Evolutionary conservation across 2,329 filamentous ascomycete species (phyloP).

Genomic region (Stachybotrys chartarum): DNA sequence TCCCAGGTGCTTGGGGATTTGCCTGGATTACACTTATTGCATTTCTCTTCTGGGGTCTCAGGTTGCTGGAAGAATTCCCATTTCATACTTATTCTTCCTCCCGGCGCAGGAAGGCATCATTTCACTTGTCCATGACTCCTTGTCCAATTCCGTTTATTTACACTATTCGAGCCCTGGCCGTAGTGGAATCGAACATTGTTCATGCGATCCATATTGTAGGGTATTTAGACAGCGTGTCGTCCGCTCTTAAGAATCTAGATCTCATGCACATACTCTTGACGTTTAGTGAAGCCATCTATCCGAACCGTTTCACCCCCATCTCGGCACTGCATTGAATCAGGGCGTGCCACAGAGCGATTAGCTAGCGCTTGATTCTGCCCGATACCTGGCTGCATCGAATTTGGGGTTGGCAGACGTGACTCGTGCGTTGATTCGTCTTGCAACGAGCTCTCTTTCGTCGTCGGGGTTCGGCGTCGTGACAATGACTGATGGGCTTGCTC

Average conservation of each 20-base stretch:
- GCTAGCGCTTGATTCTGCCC: no score
- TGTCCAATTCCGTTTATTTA: constrained; percentile 11
- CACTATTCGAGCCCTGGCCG: constrained; percentile 15
- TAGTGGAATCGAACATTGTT: constrained; percentile 15
- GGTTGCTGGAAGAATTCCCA: constrained; percentile 5
- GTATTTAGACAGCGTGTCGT: constrained; percentile 23
- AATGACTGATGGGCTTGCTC: no score
- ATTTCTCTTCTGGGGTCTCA: constrained; percentile 9
- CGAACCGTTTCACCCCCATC: not conserved
- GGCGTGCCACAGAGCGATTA: no score
- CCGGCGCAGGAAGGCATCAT: constrained; percentile 1
- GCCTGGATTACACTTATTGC: constrained; percentile 7
- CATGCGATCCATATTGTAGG: constrained; percentile 3
- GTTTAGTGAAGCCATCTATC: no score
- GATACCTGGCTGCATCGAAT: no score
- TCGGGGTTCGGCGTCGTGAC: no score
- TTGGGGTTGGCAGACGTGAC: no score
- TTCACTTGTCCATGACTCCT: not conserved
- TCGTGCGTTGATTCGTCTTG: no score
- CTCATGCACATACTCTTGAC: constrained; percentile 12
- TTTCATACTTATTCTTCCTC: not conserved
- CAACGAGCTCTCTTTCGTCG: no score
- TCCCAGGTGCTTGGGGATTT: no score
- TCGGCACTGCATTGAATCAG: no score
- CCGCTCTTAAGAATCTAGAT: constrained; percentile 25